Evolutionary conservation across 1,284 basidiomycete genomes (phyloP).

Genomic region (Boletus smithii): DNA sequence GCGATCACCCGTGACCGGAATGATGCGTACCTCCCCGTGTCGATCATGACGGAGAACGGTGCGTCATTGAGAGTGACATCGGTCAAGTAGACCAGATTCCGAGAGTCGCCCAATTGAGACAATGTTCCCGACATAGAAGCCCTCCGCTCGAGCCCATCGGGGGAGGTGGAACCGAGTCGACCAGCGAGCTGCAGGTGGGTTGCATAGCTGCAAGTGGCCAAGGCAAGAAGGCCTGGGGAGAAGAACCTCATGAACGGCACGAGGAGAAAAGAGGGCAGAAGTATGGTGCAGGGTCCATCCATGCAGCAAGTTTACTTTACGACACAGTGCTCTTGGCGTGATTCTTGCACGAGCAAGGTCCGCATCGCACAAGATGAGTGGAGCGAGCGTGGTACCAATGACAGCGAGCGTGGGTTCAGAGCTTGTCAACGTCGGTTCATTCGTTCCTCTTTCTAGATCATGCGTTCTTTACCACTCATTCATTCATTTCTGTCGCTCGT

Average conservation of each 20-base stretch:
- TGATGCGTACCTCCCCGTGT: conserved; percentile 60
- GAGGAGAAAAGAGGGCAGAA: neutral
- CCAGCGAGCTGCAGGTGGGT: conserved; percentile 20
- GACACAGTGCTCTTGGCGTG: too few species aligned
- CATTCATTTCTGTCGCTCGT: too few species aligned
- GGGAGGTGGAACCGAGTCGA: conserved; percentile 2
- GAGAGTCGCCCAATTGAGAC: conserved; percentile 26
- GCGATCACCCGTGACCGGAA: neutral
- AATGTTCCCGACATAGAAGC: conserved; percentile 16
- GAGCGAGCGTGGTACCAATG: too few species aligned
- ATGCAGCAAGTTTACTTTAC: too few species aligned
- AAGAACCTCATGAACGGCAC: conserved; percentile 16
- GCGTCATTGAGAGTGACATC: conserved; percentile 51
- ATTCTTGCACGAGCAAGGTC: too few species aligned
- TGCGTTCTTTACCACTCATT: conserved; percentile 45
- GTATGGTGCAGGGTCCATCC: too few species aligned
- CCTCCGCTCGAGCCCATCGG: conserved; percentile 17
- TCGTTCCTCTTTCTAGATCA: conserved; percentile 26
- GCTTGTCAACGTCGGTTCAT: too few species aligned
- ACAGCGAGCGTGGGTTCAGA: too few species aligned
- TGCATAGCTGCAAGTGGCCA: conserved; percentile 8
- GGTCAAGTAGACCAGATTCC: conserved; percentile 50
- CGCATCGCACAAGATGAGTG: too few species aligned
- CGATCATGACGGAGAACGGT: conserved; percentile 51
- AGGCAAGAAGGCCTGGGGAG: conserved; percentile 10